A percentile compares a stretch with the other conserved stretches of the same genome.
Conservation (phyloP, 805 yeast genomes). For the Jamesozyma jinghongensis region DNA sequence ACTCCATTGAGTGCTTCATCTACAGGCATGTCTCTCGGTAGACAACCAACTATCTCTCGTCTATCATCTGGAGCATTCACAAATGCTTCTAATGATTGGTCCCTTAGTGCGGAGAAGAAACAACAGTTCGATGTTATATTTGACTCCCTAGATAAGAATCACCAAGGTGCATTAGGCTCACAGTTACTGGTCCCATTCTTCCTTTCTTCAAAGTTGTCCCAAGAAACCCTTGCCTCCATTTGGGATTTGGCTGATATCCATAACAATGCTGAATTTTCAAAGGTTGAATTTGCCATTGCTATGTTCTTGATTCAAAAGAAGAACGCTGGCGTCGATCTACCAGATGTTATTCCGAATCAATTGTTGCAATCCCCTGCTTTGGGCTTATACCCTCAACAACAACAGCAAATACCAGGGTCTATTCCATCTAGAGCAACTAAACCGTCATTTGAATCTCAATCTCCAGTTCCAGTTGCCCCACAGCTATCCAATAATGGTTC, state of each 20-base stretch:
- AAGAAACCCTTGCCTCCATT: slow-evolving; percentile 73
- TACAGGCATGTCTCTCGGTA: slow-evolving; percentile 26
- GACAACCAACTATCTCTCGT: slow-evolving; percentile 30
- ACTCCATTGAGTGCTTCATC: slow-evolving; percentile 22
- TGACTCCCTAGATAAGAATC: slow-evolving; percentile 60
- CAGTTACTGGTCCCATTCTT: slow-evolving; percentile 81
- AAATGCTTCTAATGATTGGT: slow-evolving; percentile 49
- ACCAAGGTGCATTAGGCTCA: slow-evolving; percentile 57
- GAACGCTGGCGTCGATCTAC: slow-evolving; percentile 68
- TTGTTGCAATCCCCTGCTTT: slow-evolving; percentile 36
- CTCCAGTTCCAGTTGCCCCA: slow-evolving; percentile 11
- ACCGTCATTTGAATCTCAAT: slow-evolving; percentile 22
- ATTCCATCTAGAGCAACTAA: slow-evolving; percentile 34
- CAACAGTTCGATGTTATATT: slow-evolving; percentile 75
- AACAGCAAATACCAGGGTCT: slow-evolving; percentile 17
- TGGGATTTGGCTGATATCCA: slow-evolving; percentile 95
- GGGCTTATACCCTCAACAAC: slow-evolving; percentile 14
- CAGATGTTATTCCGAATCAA: slow-evolving; percentile 65
- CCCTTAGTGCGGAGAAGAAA: slow-evolving; percentile 55
- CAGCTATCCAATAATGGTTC: slow-evolving; percentile 36
- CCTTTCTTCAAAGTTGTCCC: slow-evolving; percentile 77
- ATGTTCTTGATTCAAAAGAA: slow-evolving; percentile 85
- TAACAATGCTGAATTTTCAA: slow-evolving; percentile 72
- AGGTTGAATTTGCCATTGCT: slow-evolving; percentile 83
- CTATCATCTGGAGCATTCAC: slow-evolving; percentile 28